Percentiles rank a stretch among this genome's conserved stretches.
Evolutionary conservation across 495 filamentous ascomycete species (phyloP).

Genomic region (Aspergillus cristatus): DNA sequence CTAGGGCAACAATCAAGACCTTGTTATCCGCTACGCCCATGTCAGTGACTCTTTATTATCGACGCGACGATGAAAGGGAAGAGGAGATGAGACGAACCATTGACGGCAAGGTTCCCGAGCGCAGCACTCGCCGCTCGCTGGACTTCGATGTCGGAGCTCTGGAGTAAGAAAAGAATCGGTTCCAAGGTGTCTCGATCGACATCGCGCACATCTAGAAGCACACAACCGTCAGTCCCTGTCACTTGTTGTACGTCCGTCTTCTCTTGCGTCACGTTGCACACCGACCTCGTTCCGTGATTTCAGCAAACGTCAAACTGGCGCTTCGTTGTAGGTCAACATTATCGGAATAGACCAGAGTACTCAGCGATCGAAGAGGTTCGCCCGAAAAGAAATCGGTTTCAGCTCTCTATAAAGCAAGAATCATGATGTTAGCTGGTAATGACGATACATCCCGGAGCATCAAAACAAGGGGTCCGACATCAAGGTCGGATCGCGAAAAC

Average conservation of each 20-base stretch:
- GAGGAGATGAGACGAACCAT: conserved; percentile 54
- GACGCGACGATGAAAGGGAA: conserved; percentile 2
- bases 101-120: conserved; percentile 91
- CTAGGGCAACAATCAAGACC: conserved; percentile 85
- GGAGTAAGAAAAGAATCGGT: conserved; percentile 88
- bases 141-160: conserved; percentile 93
- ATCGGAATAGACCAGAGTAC: conserved; percentile 93
- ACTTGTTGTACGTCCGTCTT: too few species aligned
- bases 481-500: conserved; percentile 1
- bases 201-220: conserved; percentile 75
- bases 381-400: conserved; percentile 98
- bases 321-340: conserved; percentile 98
- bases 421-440: conserved; percentile 6
- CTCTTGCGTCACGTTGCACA: conserved; percentile 2
- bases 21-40: conserved; percentile 83
- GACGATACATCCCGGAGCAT: conserved; percentile 1
- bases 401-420: conserved; percentile 51
- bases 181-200: conserved; percentile 92
- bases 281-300: conserved; percentile 96
- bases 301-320: conserved; percentile 95
- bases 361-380: conserved; percentile 89
- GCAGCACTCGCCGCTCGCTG: conserved; percentile 95
- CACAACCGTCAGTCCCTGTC: background rate
- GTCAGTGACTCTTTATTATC: conserved; percentile 42
- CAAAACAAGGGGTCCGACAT: too few species aligned